These are phyloP conservation scores for Globisporangium spiculum DNA, from an alignment of 352 stramenopile genomes.

Conservation along the genomic window DNA sequence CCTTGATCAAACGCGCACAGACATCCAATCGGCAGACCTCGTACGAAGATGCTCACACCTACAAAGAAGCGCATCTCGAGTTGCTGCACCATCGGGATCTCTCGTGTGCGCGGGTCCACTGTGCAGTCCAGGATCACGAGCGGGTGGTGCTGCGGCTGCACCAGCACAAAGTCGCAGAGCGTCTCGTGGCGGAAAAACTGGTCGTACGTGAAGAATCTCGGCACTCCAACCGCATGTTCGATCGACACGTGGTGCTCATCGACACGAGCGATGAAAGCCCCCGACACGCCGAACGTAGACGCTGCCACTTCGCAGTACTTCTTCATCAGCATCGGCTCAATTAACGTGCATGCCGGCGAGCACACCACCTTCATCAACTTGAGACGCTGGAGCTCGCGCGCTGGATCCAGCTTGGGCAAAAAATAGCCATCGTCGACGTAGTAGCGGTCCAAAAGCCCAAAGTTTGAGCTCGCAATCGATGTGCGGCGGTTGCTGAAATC, in stretches of 20 bases:
- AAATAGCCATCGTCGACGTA: conserved; percentile 43
- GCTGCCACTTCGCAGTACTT: conserved; percentile 49
- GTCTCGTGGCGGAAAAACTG: conserved; percentile 43
- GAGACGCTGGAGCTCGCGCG: conserved; percentile 38
- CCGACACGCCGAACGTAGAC: conserved; percentile 39
- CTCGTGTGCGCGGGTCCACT: conserved; percentile 39
- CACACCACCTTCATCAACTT: conserved; percentile 49
- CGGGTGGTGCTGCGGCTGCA: conserved; percentile 36
- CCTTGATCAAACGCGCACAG: conserved; percentile 55
- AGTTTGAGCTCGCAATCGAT: conserved; percentile 48
- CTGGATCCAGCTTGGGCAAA: conserved; percentile 35
- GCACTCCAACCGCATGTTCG: conserved; percentile 44
- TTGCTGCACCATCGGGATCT: conserved; percentile 57
- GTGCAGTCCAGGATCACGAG: conserved; percentile 49
- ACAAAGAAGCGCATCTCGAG: conserved; percentile 53
- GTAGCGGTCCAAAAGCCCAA: conserved; percentile 49
- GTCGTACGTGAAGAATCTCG: conserved; percentile 24
- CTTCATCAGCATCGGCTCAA: conserved; percentile 56
- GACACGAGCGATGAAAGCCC: conserved; percentile 55
- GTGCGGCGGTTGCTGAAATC: conserved; percentile 40
- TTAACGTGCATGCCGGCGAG: conserved; percentile 53
- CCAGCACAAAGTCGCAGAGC: conserved; percentile 58
- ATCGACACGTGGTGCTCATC: conserved; percentile 46
- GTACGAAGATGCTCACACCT: conserved; percentile 43
- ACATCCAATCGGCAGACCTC: conserved; percentile 50